phyloP scores from a whole-genome alignment of 495 filamentous ascomycete genomes.

The Neurospora sp. region DNA sequence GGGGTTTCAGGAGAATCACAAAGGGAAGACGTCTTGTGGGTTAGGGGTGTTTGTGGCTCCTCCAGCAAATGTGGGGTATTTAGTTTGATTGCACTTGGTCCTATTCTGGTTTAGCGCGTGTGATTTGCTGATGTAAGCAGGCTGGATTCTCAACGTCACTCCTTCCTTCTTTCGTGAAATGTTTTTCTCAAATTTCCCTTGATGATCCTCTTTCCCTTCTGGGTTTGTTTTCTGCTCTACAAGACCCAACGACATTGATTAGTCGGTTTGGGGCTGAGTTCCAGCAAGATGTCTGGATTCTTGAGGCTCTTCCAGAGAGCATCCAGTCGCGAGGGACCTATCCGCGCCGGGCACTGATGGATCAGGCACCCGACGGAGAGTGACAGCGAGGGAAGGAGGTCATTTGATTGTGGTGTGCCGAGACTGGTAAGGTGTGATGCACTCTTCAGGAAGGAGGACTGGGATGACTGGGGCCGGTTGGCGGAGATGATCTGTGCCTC shows the following conservation, averaged over 20 bases:
- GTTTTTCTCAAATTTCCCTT: background rate
- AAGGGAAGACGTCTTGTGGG: background rate
- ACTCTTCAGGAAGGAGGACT: background rate
- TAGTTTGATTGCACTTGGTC: background rate
- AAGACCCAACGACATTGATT: background rate
- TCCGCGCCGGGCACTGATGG: background rate
- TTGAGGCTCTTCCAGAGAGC: background rate
- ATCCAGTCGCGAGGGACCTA: background rate
- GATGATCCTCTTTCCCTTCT: background rate
- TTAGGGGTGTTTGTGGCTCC: background rate
- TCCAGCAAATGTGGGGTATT: background rate
- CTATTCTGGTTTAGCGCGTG: background rate
- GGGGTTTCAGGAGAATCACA: background rate
- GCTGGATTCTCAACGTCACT: background rate
- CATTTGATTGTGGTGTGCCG: background rate
- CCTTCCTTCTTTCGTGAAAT: background rate
- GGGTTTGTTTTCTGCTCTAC: background rate
- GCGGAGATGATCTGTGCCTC: background rate
- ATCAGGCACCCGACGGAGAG: background rate
- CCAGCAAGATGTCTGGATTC: background rate
- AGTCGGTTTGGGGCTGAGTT: background rate
- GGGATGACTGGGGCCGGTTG: background rate
- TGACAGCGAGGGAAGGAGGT: background rate
- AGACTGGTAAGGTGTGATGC: background rate
- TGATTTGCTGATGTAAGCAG: background rate